Evolutionary conservation across 495 filamentous ascomycete species (phyloP), one percentile per base, ranked within the genome.

Genomic region (Cetradonia linearis): DNA sequence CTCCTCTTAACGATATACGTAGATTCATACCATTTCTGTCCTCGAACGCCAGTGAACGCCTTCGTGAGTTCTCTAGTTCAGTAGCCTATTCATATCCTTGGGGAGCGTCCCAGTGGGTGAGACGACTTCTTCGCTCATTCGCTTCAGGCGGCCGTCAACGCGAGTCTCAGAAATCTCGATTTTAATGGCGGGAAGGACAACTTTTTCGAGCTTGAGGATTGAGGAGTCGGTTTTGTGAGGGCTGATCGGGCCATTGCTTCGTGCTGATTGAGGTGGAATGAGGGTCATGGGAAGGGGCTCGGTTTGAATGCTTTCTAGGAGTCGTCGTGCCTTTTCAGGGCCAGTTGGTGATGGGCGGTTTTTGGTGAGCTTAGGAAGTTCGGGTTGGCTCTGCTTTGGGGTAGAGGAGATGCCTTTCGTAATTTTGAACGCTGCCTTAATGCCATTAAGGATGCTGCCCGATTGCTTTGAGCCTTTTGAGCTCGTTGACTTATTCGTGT

Each of bases 181-280:
- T 48, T 40, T 25, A 13, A 55, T 42, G 25, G 44, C 48, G 36
- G 53, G 53, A 56, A 56, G 53, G 27, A 44, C 63, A 25, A 63
- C 68, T 37, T 61, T 66, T 37, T 49, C 60, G 9, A 68, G 63
- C 27, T 66, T 68, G 52, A 67, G 62, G 31, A 68, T n/a, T 40
- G 47, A 40, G 11, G 25, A 10, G 16, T 52, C 47, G 7, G 31
- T n/a, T 27, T 55, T 25, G 27, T 40, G 49, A 40, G 36, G 61
- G 31, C 36, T 67, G 49, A 73, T 58, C 20, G 68, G 66, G 3
- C 71, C 70, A 55, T 80, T 79, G 62, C 67, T 76, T 56, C 71
- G 73, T 20, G 70, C 70, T 37, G 73, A 74, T 25, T 72, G 69
- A 2, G 72, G 66, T 31, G 76, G 68, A 27, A 78, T 61, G 25